Base-by-base conservation (phyloP, 2,329 filamentous ascomycete genomes). In the Corinectria fuckeliana region DNA sequence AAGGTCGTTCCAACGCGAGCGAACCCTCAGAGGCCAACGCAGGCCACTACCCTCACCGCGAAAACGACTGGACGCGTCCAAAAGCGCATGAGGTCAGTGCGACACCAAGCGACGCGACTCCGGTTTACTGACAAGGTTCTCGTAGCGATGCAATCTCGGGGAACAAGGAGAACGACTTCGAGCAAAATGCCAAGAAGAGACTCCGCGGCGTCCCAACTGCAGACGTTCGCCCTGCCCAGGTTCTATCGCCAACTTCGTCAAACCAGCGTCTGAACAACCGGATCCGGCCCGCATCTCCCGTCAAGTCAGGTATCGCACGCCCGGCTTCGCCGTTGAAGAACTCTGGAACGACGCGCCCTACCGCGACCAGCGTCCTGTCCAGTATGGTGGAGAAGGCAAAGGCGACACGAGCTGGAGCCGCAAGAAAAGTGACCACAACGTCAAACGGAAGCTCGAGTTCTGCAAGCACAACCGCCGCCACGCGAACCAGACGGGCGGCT, bases 161-260 rank as follows among this genome's bases (percentile, higher is more conserved):
- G 55, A 89, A 94, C 76, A 95, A 96, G 76, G 92, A 96, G 73
- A 96, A 95, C 71, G 85, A 86, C 47, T 77, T 82, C 42, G 80
- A 80, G 21, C 85, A 89, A 20, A 88, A 88, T 64, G 86, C 89
- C 3, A 94, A 94, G 81, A 93, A 93, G 77, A 82, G 77, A 69
- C 75, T 79, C 14, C 83, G 81, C 42, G 81, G 77, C 39, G 75
- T 76, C 10, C 75, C 76, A 56, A 80, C 76, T 18, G 78, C 77
- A 58, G 80, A 77, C 23, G 69, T 76, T 38, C 72, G 72, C 64
- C 75, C 85, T 61, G 77, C 82, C 49, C 82, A 90, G 74, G 84
- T 96, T 34, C 81, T 96, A 3, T 96, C 93, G 1, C 92, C 92
- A 2, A 90, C 91, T 51, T 93, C 91, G 0, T 89, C 90, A 58